Evolutionary conservation across 2,329 filamentous ascomycete species (phyloP), one percentile per base, ranked within the genome.

Genomic region (Colletotrichum melonis): DNA sequence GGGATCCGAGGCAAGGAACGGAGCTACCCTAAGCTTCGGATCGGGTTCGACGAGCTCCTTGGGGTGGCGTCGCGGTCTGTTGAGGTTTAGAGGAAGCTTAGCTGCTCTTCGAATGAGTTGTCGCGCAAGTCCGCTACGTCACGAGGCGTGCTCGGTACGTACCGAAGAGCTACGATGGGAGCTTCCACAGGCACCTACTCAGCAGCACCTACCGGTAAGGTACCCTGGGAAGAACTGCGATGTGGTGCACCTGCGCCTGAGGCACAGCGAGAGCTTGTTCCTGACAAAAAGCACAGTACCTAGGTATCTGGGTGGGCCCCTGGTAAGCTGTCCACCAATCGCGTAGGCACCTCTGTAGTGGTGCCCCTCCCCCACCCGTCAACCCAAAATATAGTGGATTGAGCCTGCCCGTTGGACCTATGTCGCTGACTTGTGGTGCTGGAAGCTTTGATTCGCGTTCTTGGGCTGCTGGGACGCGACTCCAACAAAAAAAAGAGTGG

Each of bases 361-460:
- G 57, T 71, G 67, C 71, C 71, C 71, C 71, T 71, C 71, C 67
- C 62, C 71, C 71, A 68, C 69, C 57, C 24, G 30, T 30, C 24
- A 62, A 56, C 54, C 56, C 46, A 32, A 55, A 56, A 35, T 60
- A 67, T 71, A 67, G 68, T 67, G 68, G 54, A 42, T 22, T 42
- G 68, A 38, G 32, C 56, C 46, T 55, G 24, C 30, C 63, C 24
- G 49, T 38, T 56, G 49, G 42, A 16, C 42, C 42, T 49, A 42
- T 32, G 28, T 16, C 16, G 58, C 49, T 68, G 46, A 16, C 46
- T 19, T 19, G 58, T 14, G 30, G 57, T 19, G 57, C 11, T 19
- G 42, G 56, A 14, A 54, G 28, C 58, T 30, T 28, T 54, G 57
- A 69, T 12, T 63, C 69, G 59, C 65, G 65, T 69, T 24, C 30